phyloP scores from a whole-genome alignment of 208 protist genomes.

The Dictyostelium gargantuum region DNA sequence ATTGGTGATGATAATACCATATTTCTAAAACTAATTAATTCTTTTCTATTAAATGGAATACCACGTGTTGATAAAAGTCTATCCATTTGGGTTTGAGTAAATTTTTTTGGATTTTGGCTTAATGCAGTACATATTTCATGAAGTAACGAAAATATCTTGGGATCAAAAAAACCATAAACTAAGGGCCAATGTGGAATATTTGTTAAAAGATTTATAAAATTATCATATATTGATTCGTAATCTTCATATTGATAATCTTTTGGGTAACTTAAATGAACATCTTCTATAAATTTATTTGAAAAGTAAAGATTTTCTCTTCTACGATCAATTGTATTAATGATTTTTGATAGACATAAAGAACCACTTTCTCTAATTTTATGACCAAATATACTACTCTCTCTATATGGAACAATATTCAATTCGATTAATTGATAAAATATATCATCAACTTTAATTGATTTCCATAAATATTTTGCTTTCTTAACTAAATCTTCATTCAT shows the following conservation, averaged over 20 bases:
- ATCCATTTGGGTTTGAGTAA: background rate
- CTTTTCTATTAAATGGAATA: no score
- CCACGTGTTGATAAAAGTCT: no score
- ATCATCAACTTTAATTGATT: background rate
- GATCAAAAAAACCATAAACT: background rate
- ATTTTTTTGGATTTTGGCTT: background rate
- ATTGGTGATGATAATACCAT: background rate
- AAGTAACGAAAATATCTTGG: no score
- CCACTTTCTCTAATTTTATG: background rate
- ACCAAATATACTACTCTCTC: background rate
- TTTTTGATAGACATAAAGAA: background rate
- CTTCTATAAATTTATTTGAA: background rate
- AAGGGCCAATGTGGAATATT: background rate
- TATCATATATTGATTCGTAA: background rate
- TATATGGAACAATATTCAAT: background rate
- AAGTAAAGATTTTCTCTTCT: background rate
- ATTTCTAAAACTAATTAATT: background rate
- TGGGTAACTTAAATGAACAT: background rate
- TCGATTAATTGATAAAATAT: background rate
- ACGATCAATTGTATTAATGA: background rate
- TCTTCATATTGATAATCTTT: background rate
- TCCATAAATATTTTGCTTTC: background rate
- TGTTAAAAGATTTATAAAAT: background rate
- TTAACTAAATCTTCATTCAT: background rate
- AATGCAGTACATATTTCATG: no score